Base-by-base conservation (phyloP, 257 asterid species). In the Nyctanthes arbortristis region DNA sequence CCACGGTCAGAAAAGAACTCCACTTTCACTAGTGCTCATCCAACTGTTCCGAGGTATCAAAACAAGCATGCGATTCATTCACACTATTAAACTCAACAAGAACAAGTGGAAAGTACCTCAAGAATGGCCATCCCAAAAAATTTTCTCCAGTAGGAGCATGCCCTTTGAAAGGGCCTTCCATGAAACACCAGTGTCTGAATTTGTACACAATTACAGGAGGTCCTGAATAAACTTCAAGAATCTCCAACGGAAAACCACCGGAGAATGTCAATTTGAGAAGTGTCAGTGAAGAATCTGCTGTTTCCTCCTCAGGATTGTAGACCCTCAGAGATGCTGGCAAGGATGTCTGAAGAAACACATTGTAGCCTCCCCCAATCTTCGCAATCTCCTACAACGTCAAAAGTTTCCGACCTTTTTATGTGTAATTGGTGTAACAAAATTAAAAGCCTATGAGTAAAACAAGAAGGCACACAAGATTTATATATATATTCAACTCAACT, bases 181-280 rank as follows among this genome's bases (percentile, higher is more conserved):
- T 73, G 75, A 75, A 80, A 22, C 92, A 96, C 96, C 96, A 92
- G 20, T 89, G 98, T 84, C 98, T 84, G 59, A 82, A 92, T 69
- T 81, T 89, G 84, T 78, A 88, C 0, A 69, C 66, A 14, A 92
- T 88, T 11, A 72, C 61, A 1, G 98, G 96, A 31, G 91, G 89
- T 8, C 96, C 98, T 8, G 97, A 83, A 45, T 80, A 89, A 13
- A 92, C 96, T 33, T 85, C 73, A 2, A 89, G 83, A 39, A 89
- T 54, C 45, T 92, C 98, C 0, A 88, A 2, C 0, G 92, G 91
- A 33, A 89, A 92, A 36, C 98, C 95, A 0, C 93, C 82, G 0
- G 90, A 84, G 37, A 89, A 88, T 7, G 81, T 77, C 24, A 77
- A 40, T 13, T 54, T 85, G 83, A 92, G 89, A 20, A 83, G 78